Base-by-base conservation (phyloP, 1,284 basidiomycete genomes). In the Xerocomus cyaneibrunnescens region DNA sequence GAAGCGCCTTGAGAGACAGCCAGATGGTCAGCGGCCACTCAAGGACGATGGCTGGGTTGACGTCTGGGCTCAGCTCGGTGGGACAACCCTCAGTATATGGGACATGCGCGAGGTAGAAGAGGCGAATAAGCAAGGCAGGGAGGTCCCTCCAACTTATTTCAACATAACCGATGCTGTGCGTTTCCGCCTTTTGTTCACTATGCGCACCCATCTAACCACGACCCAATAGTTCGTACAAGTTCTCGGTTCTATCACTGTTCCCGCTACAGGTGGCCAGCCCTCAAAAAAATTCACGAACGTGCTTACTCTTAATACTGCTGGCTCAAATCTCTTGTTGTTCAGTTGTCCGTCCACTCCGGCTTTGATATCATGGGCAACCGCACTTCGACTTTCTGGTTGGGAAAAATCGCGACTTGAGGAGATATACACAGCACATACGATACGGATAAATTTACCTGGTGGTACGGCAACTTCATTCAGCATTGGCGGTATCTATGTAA, bases 371-470 rank as follows among this genome's bases (percentile, higher is more conserved):
- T 98, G 95, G 95, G 86, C 92, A 17, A 87, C 92, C 21, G 94
- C 94, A 7, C 79, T 99, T 34, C 87, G 97, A 16, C 80, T 99
- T 7, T 85, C 91, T 8, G 83, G 91, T 45, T 99, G 95, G 94
- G 96, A 99, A 71, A 94, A 97, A 62, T 90, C 92, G 1, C 84
- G 95, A 23, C 78, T 98, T 21, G 94, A 98, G 70, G 96, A 98
- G 72, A 94, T 99, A 53, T 99, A 99, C 70, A 98, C 96, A 0
- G 95, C 94, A 2, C 92, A 98, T 73, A 75, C 98, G 40, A 82
- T 95, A 57, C 81, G 92, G 45, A 88, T 91, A 70, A 84, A 83
- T 31, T 64, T 87, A 19, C 75, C 72, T 48, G 75, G 76, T 30
- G 74, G 81, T 75, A 62, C 60, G 74, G 59, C 65, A 72, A 59